phyloP scores from a whole-genome alignment of 331 rosid genomes.

The Pyracantha coccinea region DNA sequence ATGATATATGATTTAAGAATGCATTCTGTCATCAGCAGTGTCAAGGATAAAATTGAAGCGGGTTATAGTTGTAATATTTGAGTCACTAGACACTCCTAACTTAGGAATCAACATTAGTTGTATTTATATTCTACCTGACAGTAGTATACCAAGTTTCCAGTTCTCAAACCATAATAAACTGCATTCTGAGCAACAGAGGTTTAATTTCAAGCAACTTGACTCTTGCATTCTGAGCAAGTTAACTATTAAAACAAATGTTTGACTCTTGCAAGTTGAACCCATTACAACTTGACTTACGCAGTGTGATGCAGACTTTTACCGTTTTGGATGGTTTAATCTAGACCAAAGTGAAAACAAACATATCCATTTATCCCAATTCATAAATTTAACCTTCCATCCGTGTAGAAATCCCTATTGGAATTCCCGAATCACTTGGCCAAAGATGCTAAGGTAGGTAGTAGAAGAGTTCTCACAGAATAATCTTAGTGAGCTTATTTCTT shows the following conservation, averaged over 20 bases:
- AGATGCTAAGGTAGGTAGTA: neutral
- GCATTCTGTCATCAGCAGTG: neutral
- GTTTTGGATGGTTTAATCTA: neutral
- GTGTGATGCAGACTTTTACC: neutral
- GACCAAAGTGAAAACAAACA: neutral
- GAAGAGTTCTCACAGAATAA: neutral
- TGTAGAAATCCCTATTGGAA: neutral
- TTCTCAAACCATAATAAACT: neutral
- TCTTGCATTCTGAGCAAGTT: too few species aligned
- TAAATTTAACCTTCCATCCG: neutral
- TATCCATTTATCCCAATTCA: neutral
- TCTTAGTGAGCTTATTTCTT: neutral
- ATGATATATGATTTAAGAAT: neutral
- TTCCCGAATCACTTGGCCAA: neutral
- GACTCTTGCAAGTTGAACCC: neutral
- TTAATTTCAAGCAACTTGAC: neutral
- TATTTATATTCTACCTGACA: neutral
- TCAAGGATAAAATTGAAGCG: neutral
- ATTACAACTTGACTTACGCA: neutral
- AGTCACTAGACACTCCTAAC: neutral
- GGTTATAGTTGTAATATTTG: neutral
- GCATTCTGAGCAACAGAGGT: neutral
- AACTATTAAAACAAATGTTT: neutral
- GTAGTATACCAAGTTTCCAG: neutral
- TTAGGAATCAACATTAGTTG: neutral